These are phyloP conservation scores for Coemansia sp. DNA, from an alignment of 192 early-diverging fungal genomes.

Conservation along the genomic window DNA sequence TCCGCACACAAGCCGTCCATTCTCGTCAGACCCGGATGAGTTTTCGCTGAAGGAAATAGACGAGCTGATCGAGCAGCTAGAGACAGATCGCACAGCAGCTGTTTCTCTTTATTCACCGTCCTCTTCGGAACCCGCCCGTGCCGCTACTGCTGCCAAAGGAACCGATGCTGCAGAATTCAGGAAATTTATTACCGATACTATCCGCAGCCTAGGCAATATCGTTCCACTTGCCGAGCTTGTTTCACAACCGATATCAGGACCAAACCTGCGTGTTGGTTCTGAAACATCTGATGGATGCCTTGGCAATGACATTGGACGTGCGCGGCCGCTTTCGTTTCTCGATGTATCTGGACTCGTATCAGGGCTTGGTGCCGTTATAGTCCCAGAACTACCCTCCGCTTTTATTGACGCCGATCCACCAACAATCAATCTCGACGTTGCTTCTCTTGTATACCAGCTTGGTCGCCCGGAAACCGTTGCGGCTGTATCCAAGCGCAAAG, in stretches of 20 bases:
- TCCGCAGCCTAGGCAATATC: not conserved
- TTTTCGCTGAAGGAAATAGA: slow-evolving; percentile 38
- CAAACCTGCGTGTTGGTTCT: too few species aligned
- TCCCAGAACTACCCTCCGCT: not conserved
- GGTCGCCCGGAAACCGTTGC: slow-evolving; percentile 6
- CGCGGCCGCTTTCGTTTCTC: not conserved
- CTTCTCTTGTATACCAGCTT: not conserved
- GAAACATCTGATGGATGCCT: too few species aligned
- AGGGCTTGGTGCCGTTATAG: slow-evolving; percentile 9
- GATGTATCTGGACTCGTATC: slow-evolving; percentile 5
- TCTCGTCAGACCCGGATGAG: slow-evolving; percentile 15
- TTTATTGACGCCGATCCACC: not conserved
- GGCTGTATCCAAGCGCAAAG: not conserved
- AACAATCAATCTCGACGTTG: not conserved
- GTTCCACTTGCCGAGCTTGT: not conserved
- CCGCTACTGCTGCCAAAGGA: not conserved
- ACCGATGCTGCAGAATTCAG: not conserved
- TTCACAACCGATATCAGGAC: not conserved
- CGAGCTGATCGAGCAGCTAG: slow-evolving; percentile 40
- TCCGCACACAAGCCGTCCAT: not conserved
- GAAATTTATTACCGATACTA: not conserved
- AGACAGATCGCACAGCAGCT: not conserved
- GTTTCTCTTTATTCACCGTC: not conserved
- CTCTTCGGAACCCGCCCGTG: too few species aligned
- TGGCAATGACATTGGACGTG: not conserved